Conservation (phyloP, 2,329 filamentous ascomycete species). For the Neofusicoccum umdonicola region DNA sequence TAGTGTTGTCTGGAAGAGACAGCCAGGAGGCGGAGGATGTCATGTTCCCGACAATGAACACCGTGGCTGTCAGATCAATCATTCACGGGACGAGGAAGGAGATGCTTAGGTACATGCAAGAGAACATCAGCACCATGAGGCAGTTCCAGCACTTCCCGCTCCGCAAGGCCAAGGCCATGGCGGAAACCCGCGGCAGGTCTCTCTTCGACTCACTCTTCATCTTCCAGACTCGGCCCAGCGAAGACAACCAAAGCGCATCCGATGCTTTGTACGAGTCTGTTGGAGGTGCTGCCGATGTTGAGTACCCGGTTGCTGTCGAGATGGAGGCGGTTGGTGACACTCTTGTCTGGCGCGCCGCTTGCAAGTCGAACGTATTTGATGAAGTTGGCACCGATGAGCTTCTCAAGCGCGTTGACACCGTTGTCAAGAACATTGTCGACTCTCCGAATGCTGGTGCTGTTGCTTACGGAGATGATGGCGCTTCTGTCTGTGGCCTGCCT, state of each 20-base stretch:
- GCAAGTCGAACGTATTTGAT: constrained; percentile 57
- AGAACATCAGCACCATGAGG: constrained; percentile 63
- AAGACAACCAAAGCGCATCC: constrained; percentile 16
- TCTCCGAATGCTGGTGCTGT: constrained; percentile 53
- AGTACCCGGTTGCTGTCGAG: constrained; percentile 81
- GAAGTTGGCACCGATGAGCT: constrained; percentile 49
- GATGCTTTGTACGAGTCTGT: constrained; percentile 60
- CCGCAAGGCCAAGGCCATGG: constrained; percentile 62
- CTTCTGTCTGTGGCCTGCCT: constrained; percentile 66
- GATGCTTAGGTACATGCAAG: constrained; percentile 72
- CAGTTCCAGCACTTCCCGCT: constrained; percentile 76
- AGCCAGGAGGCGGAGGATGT: constrained; percentile 64
- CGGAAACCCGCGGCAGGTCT: constrained; percentile 41
- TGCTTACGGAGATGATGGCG: constrained; percentile 48
- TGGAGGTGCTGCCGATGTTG: constrained; percentile 64
- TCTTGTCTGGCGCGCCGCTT: constrained; percentile 71
- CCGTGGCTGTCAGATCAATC: constrained; percentile 70
- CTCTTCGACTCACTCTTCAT: constrained; percentile 67
- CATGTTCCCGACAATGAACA: constrained; percentile 91
- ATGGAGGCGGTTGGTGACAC: constrained; percentile 61
- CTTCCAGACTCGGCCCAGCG: constrained; percentile 55
- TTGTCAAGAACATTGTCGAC: constrained; percentile 57
- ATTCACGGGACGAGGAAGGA: constrained; percentile 65
- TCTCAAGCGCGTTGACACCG: constrained; percentile 58
- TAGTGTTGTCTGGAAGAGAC: constrained; percentile 82